Base-by-base conservation (phyloP, 495 filamentous ascomycete species). In the Aspergillus panamensis region DNA sequence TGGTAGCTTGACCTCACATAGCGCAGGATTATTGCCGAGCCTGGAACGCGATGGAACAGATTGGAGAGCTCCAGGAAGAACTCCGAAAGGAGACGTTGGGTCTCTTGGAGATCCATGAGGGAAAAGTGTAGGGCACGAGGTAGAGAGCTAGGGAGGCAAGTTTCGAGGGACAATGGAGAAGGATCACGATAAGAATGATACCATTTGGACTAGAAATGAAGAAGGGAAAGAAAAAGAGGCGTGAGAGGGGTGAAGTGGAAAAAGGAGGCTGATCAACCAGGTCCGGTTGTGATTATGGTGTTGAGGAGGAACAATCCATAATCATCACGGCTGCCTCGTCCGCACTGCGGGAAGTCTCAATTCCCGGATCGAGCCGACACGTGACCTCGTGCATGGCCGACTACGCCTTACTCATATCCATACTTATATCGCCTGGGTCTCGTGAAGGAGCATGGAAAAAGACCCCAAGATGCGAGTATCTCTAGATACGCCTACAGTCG, bases 1-100 rank as follows among this genome's bases (percentile, higher is more conserved):
- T 97, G 94, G 75, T 99, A 97, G 67, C 91, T 96, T 35, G 90
- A 94, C 69, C 89, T 89, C 61, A 99, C 87, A 67, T 99, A 99
- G 57, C 94, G 88, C 53, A 96, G 83, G 63, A 97, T 80, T 62
- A 99, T 96, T 19, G 94, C 88, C 17, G 92, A 96, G 44, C 94
- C 94, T 40, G 94, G 94, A 51, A 98, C 77, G 63, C 87, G 88
- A 58, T 96, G 91, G 71, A 98, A 96, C 50, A 85, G 74, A 55
- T 81, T 73, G 19, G 85, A 81, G 55, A 90, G 78, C 69, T 86
- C 79, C 52, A 85, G 76, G 30, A 90, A 73, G 66, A 84, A 84
- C 60, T 82, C 76, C 61, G 83, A 78, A 61, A 93, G 73, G 69
- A 88, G 84, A 62, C 77, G 76, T 68, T 92, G 88, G 30, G 85